Percentiles rank a stretch among this genome's conserved stretches.
Conservation (phyloP, 129 eudicot species). For the Apium graveolens region DNA sequence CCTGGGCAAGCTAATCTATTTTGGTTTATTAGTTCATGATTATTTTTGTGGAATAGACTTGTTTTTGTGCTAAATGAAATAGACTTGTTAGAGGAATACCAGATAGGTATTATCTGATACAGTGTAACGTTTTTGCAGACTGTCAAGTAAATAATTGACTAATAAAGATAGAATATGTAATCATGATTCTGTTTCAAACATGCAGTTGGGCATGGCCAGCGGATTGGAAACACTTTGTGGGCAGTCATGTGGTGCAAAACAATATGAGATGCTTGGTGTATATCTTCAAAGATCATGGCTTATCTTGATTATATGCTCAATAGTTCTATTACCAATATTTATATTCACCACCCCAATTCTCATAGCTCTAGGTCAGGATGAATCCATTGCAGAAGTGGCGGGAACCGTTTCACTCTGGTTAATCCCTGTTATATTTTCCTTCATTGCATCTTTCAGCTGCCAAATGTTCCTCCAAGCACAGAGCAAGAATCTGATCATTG, state of each 20-base stretch:
- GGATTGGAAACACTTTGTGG: conserved; percentile 45
- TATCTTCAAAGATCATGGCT: conserved; percentile 50
- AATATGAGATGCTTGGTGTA: conserved; percentile 39
- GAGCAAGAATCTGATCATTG: conserved; percentile 44
- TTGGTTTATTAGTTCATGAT: neutral
- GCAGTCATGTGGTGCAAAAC: conserved; percentile 44
- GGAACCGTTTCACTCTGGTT: conserved; percentile 34
- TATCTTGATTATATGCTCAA: conserved; percentile 13
- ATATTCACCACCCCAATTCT: conserved; percentile 31
- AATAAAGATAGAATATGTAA: neutral
- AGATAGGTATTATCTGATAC: neutral
- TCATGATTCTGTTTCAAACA: neutral
- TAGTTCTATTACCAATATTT: conserved; percentile 22
- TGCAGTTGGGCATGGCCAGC: conserved; percentile 45
- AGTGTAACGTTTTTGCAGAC: neutral
- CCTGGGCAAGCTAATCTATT: too few relatives aligned
- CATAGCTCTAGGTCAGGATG: conserved; percentile 37
- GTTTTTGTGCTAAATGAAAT: too few relatives aligned
- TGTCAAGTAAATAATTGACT: too few relatives aligned
- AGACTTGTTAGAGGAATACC: too few relatives aligned
- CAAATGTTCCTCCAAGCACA: conserved; percentile 57
- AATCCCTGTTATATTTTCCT: conserved; percentile 31
- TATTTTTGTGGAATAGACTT: too few relatives aligned
- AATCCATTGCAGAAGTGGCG: conserved; percentile 26
- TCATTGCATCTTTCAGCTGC: conserved; percentile 17